Conservation (phyloP, 495 filamentous ascomycete species). For the Hyaloscypha hepaticicola region DNA sequence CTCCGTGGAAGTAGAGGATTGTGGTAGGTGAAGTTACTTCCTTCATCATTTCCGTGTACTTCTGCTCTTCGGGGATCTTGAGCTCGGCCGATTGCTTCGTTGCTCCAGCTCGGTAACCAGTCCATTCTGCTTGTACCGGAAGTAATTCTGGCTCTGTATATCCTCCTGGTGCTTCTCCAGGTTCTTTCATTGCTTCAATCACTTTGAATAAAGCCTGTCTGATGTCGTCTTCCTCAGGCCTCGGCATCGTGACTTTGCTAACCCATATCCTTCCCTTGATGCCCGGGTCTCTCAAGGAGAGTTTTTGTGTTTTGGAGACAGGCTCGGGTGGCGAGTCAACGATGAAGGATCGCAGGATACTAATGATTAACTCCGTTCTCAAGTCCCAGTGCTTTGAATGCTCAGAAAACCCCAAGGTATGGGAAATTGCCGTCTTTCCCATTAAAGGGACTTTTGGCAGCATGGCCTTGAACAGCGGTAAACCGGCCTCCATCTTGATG, state of each 20-base stretch:
- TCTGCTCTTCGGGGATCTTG: slow-evolving; percentile 63
- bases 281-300: slow-evolving; percentile 58
- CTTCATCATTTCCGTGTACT: slow-evolving; percentile 69
- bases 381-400: slow-evolving; percentile 75
- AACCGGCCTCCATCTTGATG: slow-evolving; percentile 39
- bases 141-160: slow-evolving; percentile 53
- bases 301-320: slow-evolving; percentile 63
- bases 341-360: slow-evolving; percentile 66
- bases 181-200: slow-evolving; percentile 60
- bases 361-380: slow-evolving; percentile 69
- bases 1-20: slow-evolving; percentile 86
- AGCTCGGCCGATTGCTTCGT: slow-evolving; percentile 53
- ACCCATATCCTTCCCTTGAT: slow-evolving; percentile 84
- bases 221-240: slow-evolving; percentile 51
- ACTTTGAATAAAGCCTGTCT: slow-evolving; percentile 58
- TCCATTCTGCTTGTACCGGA: slow-evolving; percentile 84
- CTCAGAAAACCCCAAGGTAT: slow-evolving; percentile 63
- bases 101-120: slow-evolving; percentile 64
- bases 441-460: slow-evolving; percentile 65
- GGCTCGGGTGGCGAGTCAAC: slow-evolving; percentile 39
- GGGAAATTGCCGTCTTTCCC: slow-evolving; percentile 62
- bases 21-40: slow-evolving; percentile 67
- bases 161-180: slow-evolving; percentile 37
- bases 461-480: slow-evolving; percentile 45
- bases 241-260: slow-evolving; percentile 59